Base-by-base conservation (phyloP, 2,329 filamentous ascomycete genomes). In the Sclerotinia subarctica region DNA sequence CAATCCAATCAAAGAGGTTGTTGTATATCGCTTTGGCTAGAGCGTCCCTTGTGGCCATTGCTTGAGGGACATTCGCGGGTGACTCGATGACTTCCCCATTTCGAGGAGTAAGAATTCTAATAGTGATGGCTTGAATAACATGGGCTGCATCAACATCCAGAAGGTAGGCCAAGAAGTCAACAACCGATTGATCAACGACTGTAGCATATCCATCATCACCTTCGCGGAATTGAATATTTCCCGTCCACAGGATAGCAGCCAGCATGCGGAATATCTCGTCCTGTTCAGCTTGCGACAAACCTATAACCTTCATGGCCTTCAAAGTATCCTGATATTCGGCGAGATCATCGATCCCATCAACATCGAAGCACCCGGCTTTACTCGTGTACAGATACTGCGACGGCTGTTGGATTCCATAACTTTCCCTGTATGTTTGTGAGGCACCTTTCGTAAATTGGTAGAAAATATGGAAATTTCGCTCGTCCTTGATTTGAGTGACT, bases 381-480 rank as follows among this genome's bases (percentile, higher is more conserved):
- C 93, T 97, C 21, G 94, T 97, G 78, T 99, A 99, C 32, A 92
- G 82, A 79, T 99, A 99, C 46, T 93, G 92, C 76, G 96, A 91
- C 32, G 95, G 95, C 74, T 90, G 90, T 78, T 98, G 94, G 26
- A 99, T 84, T 63, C 95, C 95, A 77, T 92, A 97, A n/a, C 84
- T 88, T 76, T 95, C 88, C 78, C 93, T 86, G 80, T 98, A 96
- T 69, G 90, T 87, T 73, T 90, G 85, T n/a, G 93, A 91, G 13
- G 94, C 94, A 5, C 92, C 93, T 81, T 98, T 99, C 58, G 95
- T 92, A 79, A 98, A 97, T 79, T 99, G 95, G 81, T 99, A 99
- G 79, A 99, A 99, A 76, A 99, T 98, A 81, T 99, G 95, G 80
- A 99, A 99, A 81, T 97, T 98, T 74, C 95, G 88, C 84, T 99